phyloP scores from a whole-genome alignment of 495 filamentous ascomycete species.

The Aspergillus baeticus region DNA sequence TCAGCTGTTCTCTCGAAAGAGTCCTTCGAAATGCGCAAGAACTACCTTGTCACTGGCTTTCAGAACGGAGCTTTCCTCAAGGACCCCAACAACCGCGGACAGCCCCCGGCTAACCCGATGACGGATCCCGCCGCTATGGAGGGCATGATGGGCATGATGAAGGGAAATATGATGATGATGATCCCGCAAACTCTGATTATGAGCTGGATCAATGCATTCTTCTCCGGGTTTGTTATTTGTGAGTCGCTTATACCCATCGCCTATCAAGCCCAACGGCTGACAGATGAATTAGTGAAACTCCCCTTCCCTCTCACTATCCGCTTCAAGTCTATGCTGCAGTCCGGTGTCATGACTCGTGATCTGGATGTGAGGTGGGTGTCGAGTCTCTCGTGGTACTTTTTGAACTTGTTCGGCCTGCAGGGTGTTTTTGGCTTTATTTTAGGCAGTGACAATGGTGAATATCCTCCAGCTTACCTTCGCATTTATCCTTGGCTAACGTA shows the following conservation, averaged over 20 bases:
- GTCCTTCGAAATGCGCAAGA: conserved; percentile 77
- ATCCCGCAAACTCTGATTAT: conserved; percentile 98
- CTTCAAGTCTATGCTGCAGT: conserved; percentile 99
- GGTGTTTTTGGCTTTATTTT: conserved; percentile 97
- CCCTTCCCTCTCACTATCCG: conserved; percentile 96
- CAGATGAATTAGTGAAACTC: conserved; percentile 74
- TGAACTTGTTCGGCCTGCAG: conserved; percentile 94
- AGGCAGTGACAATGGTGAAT: conserved; percentile 88
- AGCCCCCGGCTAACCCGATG: conserved; percentile 92
- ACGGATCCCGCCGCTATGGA: conserved; percentile 97
- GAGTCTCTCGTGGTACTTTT: conserved; percentile 96
- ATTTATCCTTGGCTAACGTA: conserved; percentile 13
- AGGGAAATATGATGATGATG: conserved; percentile 99
- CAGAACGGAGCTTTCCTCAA: conserved; percentile 86
- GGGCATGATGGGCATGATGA: conserved; percentile 99
- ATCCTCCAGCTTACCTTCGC: background rate
- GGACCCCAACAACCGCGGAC: conserved; percentile 78
- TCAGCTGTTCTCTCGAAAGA: conserved; percentile 64
- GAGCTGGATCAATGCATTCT: conserved; percentile 99
- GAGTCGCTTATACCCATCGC: conserved; percentile 24
- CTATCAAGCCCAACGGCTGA: conserved; percentile 16
- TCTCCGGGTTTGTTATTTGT: conserved; percentile 97
- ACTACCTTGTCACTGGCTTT: conserved; percentile 74
- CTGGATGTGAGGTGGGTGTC: conserved; percentile 98
- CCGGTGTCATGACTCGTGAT: conserved; percentile 90